Percentiles rank a stretch among this genome's conserved stretches.
Conservation (phyloP, 2,329 filamentous ascomycete genomes). For the Blastomyces emzantsi region DNA sequence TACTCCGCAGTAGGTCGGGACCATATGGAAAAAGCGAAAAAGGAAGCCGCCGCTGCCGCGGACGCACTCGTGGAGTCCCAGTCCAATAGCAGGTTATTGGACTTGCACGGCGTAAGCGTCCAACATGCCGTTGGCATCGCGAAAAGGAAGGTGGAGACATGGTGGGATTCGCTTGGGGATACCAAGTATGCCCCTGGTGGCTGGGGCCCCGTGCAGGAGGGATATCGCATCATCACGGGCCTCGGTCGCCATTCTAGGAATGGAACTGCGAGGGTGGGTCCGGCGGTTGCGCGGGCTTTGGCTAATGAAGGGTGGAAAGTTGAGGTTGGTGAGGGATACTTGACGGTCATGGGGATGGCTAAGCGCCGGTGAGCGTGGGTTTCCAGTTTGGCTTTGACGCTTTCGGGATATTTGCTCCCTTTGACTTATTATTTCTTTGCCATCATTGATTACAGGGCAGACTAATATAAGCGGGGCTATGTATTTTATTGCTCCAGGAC, state of each 20-base stretch:
- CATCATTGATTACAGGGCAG: not conserved
- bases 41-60: slow-evolving; percentile 56
- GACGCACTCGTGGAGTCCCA: slow-evolving; percentile 60
- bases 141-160: slow-evolving; percentile 53
- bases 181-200: slow-evolving; percentile 43
- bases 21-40: slow-evolving; percentile 48
- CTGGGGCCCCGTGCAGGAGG: slow-evolving; percentile 40
- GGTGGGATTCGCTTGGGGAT: slow-evolving; percentile 70
- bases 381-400: not conserved
- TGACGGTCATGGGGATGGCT: slow-evolving; percentile 56
- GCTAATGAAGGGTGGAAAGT: slow-evolving; percentile 75
- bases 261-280: slow-evolving; percentile 65
- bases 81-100: slow-evolving; percentile 53
- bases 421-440: not conserved
- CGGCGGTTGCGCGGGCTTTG: slow-evolving; percentile 68
- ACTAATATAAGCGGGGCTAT: not conserved
- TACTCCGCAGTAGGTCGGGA: slow-evolving; percentile 65
- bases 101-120: slow-evolving; percentile 78
- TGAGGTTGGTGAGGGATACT: slow-evolving; percentile 59
- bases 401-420: not conserved
- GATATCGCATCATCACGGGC: slow-evolving; percentile 72
- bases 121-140: slow-evolving; percentile 73
- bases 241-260: slow-evolving; percentile 67
- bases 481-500: not conserved
- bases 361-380: slow-evolving; percentile 20